Evolutionary conservation across 495 filamentous ascomycete species (phyloP), one percentile per base, ranked within the genome.

Genomic region (Hypomontagnella submonticulosa): DNA sequence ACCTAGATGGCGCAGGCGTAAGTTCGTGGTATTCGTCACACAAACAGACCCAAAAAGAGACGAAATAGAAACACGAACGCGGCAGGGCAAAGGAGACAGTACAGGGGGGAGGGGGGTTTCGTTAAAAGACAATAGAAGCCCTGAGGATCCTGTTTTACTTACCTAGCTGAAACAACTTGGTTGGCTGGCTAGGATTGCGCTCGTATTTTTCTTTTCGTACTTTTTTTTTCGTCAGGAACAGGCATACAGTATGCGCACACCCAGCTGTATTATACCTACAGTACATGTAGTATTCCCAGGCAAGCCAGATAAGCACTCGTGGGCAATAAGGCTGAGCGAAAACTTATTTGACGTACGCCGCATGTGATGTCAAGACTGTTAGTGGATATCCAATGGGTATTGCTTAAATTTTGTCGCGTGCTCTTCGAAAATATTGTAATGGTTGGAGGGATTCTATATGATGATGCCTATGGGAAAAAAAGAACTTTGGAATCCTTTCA

Each of bases 241-340:
- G 59, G 57, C 57, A 52, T 49, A 63, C 15, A n/a, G n/a, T n/a
- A n/a, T n/a, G 33, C 18, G 36, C 15, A 36, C 4, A 15, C 5
- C 8, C 30, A 38, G 34, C 47, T 61, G 48, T 60, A 40, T 53
- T 23, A 27, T 50, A 56, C 50, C 23, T 48, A 27, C 12, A 9
- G 47, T 27, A 27, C 3, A 2, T 27, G 23, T 27, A 27, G 6
- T 27, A 27, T 3, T 27, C 23, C 23, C 23, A 27, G 23, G 6
- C 23, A 6, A 27, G 23, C 23, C 23, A 27, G 23, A 27, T 52
- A 34, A 49, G 50, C 50, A 64, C 66, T 69, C 66, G 55, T 69
- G 51, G 56, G 64, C 56, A 64, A 37, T 20, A 64, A 64, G 60
- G 60, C 60, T 64, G 65, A 69, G 66, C 50, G 11, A 46, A 44